Conservation (phyloP, 2,329 filamentous ascomycete species). For the Fusarium globosum region DNA sequence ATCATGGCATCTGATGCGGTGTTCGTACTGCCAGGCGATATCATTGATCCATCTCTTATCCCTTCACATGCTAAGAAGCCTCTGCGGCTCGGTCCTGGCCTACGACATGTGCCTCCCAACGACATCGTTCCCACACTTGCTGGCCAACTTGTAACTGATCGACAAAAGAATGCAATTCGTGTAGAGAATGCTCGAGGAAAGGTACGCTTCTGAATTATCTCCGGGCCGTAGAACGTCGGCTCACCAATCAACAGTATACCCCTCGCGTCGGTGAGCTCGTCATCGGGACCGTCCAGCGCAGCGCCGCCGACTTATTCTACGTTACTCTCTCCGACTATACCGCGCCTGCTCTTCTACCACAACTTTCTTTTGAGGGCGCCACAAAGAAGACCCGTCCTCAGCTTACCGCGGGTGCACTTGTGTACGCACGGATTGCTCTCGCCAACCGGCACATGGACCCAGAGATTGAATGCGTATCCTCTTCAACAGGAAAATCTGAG, state of each 20-base stretch:
- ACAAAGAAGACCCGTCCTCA: conserved; percentile 91
- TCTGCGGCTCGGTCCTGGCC: conserved; percentile 83
- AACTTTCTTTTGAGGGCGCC: conserved; percentile 92
- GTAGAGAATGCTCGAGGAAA: conserved; percentile 77
- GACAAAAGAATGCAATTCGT: conserved; percentile 80
- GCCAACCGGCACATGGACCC: conserved; percentile 87
- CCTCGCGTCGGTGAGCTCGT: conserved; percentile 86
- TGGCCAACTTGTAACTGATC: conserved; percentile 74
- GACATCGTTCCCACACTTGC: conserved; percentile 76
- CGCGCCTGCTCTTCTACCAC: conserved; percentile 76
- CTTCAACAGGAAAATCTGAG: conserved; percentile 87
- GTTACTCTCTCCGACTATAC: conserved; percentile 78
- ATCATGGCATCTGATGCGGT: conserved; percentile 67
- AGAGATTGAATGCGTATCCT: conserved; percentile 89
- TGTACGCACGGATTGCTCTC: conserved; percentile 86
- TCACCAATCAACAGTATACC: conserved; percentile 68
- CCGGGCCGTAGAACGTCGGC: neutral
- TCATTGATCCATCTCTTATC: conserved; percentile 72
- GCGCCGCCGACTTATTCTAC: conserved; percentile 80
- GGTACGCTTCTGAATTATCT: conserved; percentile 56
- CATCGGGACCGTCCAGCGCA: conserved; percentile 85
- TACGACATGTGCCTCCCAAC: conserved; percentile 83
- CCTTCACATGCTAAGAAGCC: conserved; percentile 76
- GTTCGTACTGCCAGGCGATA: conserved; percentile 85
- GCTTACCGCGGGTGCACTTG: conserved; percentile 77